These are phyloP conservation scores for Plasmodium blacklocki DNA, from an alignment of 169 alveolate genomes.

Conservation along the genomic window DNA sequence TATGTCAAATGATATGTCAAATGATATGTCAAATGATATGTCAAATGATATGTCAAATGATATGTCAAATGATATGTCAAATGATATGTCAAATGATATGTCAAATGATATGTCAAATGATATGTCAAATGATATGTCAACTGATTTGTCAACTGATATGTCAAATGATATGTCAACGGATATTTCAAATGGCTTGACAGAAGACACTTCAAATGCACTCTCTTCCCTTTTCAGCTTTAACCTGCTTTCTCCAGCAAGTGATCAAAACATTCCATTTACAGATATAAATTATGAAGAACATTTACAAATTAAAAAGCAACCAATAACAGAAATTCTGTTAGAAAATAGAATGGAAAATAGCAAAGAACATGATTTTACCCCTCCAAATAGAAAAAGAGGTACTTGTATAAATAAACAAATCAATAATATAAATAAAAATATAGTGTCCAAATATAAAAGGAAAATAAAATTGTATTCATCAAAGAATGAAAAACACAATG, in stretches of 20 bases:
- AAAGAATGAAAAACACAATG: slow-evolving; percentile 21
- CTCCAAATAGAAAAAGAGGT: slow-evolving; percentile 13
- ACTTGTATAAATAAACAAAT: slow-evolving; percentile 13
- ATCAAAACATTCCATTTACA: slow-evolving; percentile 8
- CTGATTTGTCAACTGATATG: too few species aligned
- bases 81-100: too few species aligned
- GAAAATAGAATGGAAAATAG: slow-evolving; percentile 62
- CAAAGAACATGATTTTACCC: slow-evolving; percentile 40
- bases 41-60: too few species aligned
- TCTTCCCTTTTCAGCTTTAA: slow-evolving; percentile 33
- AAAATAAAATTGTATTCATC: slow-evolving; percentile 49
- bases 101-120: too few species aligned
- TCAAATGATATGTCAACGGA: too few species aligned
- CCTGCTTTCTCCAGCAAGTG: background rate
- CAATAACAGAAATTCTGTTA: slow-evolving; percentile 41
- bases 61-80: too few species aligned
- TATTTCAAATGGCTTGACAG: too few species aligned
- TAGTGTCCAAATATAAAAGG: slow-evolving; percentile 64
- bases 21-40: too few species aligned
- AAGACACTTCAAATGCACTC: background rate
- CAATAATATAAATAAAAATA: slow-evolving; percentile 16
- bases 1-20: too few species aligned
- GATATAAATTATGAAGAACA: slow-evolving; percentile 24
- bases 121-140: too few species aligned
- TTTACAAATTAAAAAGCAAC: slow-evolving; percentile 50